Base-by-base conservation (phyloP, 768 basidiomycete species). In the Plicaturopsis crispa region DNA sequence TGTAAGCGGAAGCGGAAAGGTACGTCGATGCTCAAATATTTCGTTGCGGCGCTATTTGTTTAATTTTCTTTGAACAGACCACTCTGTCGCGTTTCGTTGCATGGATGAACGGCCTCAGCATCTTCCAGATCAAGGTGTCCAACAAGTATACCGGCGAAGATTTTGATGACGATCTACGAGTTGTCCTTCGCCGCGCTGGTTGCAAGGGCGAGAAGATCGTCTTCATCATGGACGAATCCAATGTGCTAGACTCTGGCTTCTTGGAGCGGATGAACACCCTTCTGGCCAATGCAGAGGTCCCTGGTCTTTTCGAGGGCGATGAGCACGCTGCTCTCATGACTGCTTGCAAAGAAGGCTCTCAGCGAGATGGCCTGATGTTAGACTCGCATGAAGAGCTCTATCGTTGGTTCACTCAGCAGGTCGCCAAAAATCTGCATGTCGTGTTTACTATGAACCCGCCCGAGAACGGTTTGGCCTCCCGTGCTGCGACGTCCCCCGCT, bases 171-270 rank as follows among this genome's bases (percentile, higher is more conserved):
- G 96, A 99, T 58, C 70, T 99, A 32, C 81, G 96, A 30, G 88
- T 80, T 0, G 96, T 99, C 4, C 79, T 99, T 24, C 88, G 96
- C 31, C 84, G 96, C 24, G 72, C 94, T 5, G 96, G 96, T 5
- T 97, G 92, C 69, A 99, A 98, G 56, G 92, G 92, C 49, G 96
- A 99, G 63, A 98, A 98, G 65, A 84, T 99, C 35, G 97, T 92
- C 58, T 99, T 99, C 72, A 98, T 99, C 66, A 97, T 99, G 96
- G 96, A 99, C 59, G 96, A 99, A 59, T 98, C 96, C 3, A 98
- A 99, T 51, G 96, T 98, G 10, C 82, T 98, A 22, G 96, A 99
- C 57, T 94, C 96, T 10, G 96, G 96, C 33, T 99, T 99, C 73
- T 65, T 99, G 47, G 96, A 99, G 57, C 80, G 96, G n/a, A 98